Percentiles rank a stretch among this genome's conserved stretches.
phyloP scores from a whole-genome alignment of 495 filamentous ascomycete species.

The Pseudotulostoma volvatum region DNA sequence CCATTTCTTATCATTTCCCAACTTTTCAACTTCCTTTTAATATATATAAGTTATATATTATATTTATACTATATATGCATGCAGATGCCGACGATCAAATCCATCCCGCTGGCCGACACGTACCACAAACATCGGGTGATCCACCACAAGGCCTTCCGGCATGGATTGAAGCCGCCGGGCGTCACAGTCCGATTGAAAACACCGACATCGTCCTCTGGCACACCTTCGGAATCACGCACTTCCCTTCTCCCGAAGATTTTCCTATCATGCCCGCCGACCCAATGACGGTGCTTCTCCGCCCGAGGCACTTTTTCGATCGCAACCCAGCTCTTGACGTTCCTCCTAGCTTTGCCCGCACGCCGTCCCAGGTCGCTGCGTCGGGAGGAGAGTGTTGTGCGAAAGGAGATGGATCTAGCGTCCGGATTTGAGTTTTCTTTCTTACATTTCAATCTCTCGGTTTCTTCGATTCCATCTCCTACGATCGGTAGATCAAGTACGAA shows the following conservation, averaged over 20 bases:
- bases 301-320: constrained; percentile 71
- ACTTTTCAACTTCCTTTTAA: constrained; percentile 1
- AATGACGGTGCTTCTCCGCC: constrained; percentile 69
- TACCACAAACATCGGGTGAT: constrained; percentile 81
- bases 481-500: no score
- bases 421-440: constrained; percentile 19
- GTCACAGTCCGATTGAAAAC: constrained; percentile 58
- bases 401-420: constrained; percentile 27
- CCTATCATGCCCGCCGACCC: constrained; percentile 91
- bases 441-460: no score
- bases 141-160: constrained; percentile 61
- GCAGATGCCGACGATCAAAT: constrained; percentile 71
- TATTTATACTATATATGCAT: background rate
- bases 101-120: constrained; percentile 83
- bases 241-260: constrained; percentile 85
- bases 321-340: constrained; percentile 84
- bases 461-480: no score
- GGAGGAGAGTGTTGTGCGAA: constrained; percentile 11
- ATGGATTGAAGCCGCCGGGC: constrained; percentile 58
- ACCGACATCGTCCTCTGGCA: constrained; percentile 90
- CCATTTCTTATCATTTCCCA: background rate
- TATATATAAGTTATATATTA: background rate
- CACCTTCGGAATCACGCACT: constrained; percentile 87
- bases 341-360: constrained; percentile 58
- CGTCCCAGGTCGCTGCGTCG: constrained; percentile 46